Conservation (phyloP, 2,329 filamentous ascomycete species). For the Knoxdaviesia capensis region DNA sequence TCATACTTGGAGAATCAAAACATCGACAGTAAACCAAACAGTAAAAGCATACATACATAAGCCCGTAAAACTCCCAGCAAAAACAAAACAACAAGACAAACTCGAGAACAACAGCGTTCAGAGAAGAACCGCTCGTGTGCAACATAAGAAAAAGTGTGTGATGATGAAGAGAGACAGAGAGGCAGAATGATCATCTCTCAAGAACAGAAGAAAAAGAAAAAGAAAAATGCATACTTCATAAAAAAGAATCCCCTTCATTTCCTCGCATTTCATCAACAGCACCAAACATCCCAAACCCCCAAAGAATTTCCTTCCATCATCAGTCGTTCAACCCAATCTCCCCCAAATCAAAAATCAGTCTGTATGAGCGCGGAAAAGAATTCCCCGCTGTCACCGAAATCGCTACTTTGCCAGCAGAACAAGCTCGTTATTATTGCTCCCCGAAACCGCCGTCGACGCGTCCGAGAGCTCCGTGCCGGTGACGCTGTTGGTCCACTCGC, state of each 20-base stretch:
- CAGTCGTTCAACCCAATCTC: constrained; percentile 13
- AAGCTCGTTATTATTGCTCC: constrained; percentile 3
- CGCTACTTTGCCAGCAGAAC: constrained; percentile 2
- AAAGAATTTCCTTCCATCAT: constrained; percentile 53
- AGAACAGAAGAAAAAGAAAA: constrained; percentile 4
- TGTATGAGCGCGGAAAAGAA: too few species aligned
- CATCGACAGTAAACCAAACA: background rate
- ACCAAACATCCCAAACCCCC: constrained; percentile 14
- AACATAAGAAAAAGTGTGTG: background rate
- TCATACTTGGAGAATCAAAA: too few species aligned
- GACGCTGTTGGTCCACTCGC: constrained; percentile 28
- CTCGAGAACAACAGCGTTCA: background rate
- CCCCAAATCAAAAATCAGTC: too few species aligned
- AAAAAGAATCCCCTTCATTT: background rate
- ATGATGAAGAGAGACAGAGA: constrained; percentile 1
- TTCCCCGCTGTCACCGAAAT: too few species aligned
- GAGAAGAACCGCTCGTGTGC: background rate
- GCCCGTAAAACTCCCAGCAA: background rate
- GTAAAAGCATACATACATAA: background rate
- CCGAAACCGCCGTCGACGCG: constrained; percentile 5
- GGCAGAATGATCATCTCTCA: background rate
- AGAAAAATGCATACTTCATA: constrained; percentile 1
- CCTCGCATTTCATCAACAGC: background rate
- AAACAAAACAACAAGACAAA: background rate
- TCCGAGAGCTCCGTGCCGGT: constrained; percentile 11